Evolutionary conservation across 1,284 basidiomycete species (phyloP).

Genomic region (Exobasidium cylindrosporum): DNA sequence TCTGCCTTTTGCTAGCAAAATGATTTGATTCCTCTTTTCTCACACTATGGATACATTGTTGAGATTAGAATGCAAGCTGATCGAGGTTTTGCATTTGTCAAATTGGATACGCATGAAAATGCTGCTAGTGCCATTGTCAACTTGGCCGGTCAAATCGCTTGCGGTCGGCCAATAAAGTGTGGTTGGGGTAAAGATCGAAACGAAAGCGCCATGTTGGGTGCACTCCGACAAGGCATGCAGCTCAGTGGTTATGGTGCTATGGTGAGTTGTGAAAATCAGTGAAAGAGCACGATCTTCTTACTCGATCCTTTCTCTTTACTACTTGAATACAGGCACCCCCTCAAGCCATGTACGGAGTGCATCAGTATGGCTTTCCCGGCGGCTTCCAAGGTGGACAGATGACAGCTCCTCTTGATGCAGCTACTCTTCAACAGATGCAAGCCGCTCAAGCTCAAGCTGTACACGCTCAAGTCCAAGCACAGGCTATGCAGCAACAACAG

Average conservation of each 20-base stretch:
- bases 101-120: slow-evolving; percentile 94
- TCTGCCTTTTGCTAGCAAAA: too few species aligned
- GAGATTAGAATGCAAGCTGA: slow-evolving; percentile 98
- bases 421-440: slow-evolving; percentile 9
- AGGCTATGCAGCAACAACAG: slow-evolving; percentile 10
- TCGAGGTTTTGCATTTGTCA: slow-evolving; percentile 96
- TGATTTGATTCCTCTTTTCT: slow-evolving; percentile 92
- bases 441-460: slow-evolving; percentile 11
- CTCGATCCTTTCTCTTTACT: background rate
- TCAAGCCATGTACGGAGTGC: slow-evolving; percentile 1
- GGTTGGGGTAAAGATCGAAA: slow-evolving; percentile 87
- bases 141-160: slow-evolving; percentile 88
- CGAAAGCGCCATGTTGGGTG: slow-evolving; percentile 10
- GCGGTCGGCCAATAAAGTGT: slow-evolving; percentile 91
- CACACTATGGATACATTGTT: slow-evolving; percentile 92
- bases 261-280: background rate
- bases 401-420: slow-evolving; percentile 8
- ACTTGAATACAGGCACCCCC: background rate
- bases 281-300: too few species aligned
- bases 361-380: background rate
- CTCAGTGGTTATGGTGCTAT: slow-evolving; percentile 10
- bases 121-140: slow-evolving; percentile 95
- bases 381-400: slow-evolving; percentile 9
- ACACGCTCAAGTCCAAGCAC: slow-evolving; percentile 14
- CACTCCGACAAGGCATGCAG: background rate